Evolutionary conservation across 2,329 filamentous ascomycete genomes (phyloP), one percentile per base, ranked within the genome.

Genomic region (Cadophora gregata): DNA sequence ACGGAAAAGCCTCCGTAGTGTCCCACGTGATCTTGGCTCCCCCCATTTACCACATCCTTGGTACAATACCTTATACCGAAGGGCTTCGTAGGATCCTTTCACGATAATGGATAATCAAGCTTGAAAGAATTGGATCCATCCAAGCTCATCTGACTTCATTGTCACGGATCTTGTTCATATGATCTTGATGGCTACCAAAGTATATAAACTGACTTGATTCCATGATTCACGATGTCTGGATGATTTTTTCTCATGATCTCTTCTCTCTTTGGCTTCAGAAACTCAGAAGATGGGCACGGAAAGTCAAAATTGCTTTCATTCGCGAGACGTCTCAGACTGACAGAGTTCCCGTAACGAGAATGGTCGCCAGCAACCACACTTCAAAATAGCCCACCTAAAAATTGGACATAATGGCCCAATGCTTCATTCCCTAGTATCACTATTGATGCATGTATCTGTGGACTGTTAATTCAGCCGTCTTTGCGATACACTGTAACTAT

Each of bases 1-100:
- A 38, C 55, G 33, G 55, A 58, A 24, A 10, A 8, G 36, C 9
- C 55, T 58, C 55, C 55, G 33, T 42, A 58, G 55, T 58, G 29
- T 4, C 33, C 10, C 55, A 58, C 55, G 31, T 58, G 55, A 38
- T 58, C 55, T 58, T 58, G 33, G 33, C 33, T 58, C 33, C 0
- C 21, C 7, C 36, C n/a, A 12, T 36, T 50, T 21, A 36, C 29
- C 58, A 25, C 38, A 21, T 31, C 27, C n/a, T 16, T 27, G n/a
- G n/a, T n/a, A n/a, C n/a, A n/a, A n/a, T n/a, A n/a, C n/a, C n/a
- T n/a, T n/a, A n/a, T n/a, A n/a, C n/a, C n/a, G n/a, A n/a, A n/a
- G n/a, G n/a, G n/a, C n/a, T n/a, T n/a, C n/a, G n/a, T n/a, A n/a
- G n/a, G n/a, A n/a, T n/a, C n/a, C n/a, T n/a, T n/a, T n/a, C n/a